Base-by-base conservation (phyloP, 2,329 filamentous ascomycete genomes). In the Fonsecaea monophora region DNA sequence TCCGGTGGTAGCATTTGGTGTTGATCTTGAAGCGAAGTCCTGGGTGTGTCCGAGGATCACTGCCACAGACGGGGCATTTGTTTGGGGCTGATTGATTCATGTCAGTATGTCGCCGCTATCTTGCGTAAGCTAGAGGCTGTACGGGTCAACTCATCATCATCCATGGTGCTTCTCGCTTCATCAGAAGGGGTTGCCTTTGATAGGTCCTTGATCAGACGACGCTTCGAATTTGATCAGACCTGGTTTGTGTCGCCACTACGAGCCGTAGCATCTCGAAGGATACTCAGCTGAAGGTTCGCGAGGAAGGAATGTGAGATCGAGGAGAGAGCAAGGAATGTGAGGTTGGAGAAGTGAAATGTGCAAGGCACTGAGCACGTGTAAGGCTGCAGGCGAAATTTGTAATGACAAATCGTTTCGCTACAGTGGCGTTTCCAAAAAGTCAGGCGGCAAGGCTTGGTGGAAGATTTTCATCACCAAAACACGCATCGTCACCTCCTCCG, bases 1-100 rank as follows among this genome's bases (percentile, higher is more conserved):
- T 98, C 73, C 92, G 92, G 84, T 99, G 95, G 84, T 99, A 99
- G 86, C 95, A 99, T 84, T 96, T 93, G 8, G 94, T 92, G 78
- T 98, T 97, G 82, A 99, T 94, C 73, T 95, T 90, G 81, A 99
- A 98, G 71, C 90, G 87, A 87, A 99, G 94, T 81, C 93, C 90
- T 68, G 89, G 89, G 83, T 97, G 97, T 75, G 98, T 90, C 83
- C 98, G 98, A 71, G 93, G 92, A 67, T 92, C 92, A 67, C 93
- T 96, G 82, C 97, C 97, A 90, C 95, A 99, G 73, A 98, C 92
- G 65, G 94, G 95, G 82, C 95, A 99, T 76, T 70, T 70, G 59
- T 70, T 67, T 8, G 64, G 55, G 9, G 35, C 68, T 69, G 37
- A 53, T 53, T 53, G 37, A 40, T 32, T n/a, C 15, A 7, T 18